Base-by-base conservation (phyloP, 2,329 filamentous ascomycete species). In the Sclerotinia borealis region DNA sequence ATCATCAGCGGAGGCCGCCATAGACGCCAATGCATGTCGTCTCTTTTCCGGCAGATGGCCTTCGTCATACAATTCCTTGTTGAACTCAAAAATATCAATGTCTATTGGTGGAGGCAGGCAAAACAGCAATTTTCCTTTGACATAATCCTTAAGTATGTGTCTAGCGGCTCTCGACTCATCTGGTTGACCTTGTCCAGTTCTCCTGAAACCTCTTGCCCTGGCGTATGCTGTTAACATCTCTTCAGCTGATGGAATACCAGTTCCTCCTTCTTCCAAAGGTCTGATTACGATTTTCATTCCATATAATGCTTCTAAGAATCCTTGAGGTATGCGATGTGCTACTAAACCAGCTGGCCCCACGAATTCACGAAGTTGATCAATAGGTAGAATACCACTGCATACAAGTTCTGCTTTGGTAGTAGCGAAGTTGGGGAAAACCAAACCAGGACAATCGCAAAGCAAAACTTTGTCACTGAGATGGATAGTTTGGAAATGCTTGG, bases 401-500 rank as follows among this genome's bases (percentile, higher is more conserved):
- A 99, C 95, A 25, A 99, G 85, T 73, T 99, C 95, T 45, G 91
- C 95, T 78, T 98, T 98, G 52, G 93, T 98, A 51, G 88, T 93
- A 63, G 95, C 93, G 71, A 98, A 99, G 78, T 98, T 98, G 71
- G 95, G 93, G 76, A 99, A 98, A 1, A 99, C 96, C 25, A 99
- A 87, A 88, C 95, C 95, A 11, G 95, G 95, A 74, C 95, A 99
- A 86, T 99, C 95, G 77, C 95, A 98, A 8, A 99, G 85, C 52
- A 98, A 84, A 67, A 99, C 92, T 64, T 87, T 86, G 1, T 95
- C 90, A 64, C 90, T 95, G 37, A 99, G 85, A 75, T 97, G 93
- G 64, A 99, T 95, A 1, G 95, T 99, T 77, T 99, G 95, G 80
- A 99, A 99, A 73, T 99, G 95, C 80, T 99, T 99, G 17, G 95